Evolutionary conservation across 768 basidiomycete genomes (phyloP).

Genomic region (Kwoniella botswanensis): DNA sequence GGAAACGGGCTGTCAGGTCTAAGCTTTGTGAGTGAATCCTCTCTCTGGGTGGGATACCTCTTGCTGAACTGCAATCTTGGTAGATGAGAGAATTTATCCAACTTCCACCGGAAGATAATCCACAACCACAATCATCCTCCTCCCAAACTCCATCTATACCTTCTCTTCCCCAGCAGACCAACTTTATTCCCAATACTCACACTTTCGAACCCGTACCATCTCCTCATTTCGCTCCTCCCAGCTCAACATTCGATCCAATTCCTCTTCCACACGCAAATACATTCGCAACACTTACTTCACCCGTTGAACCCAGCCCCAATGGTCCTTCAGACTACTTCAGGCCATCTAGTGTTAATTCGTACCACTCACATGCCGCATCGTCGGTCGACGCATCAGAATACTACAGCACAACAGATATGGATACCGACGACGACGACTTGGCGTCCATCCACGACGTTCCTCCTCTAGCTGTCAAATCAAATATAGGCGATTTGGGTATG

Average conservation of each 20-base stretch:
- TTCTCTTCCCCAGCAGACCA: neutral
- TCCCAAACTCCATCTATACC: neutral
- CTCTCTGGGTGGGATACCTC: no score
- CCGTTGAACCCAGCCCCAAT: neutral
- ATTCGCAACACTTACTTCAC: conserved; percentile 1
- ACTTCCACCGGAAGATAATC: conserved; percentile 7
- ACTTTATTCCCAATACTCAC: neutral
- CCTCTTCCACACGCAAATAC: neutral
- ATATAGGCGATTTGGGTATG: conserved; percentile 20
- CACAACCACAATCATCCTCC: neutral
- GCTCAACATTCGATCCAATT: conserved; percentile 3
- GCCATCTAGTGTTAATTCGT: conserved; percentile 2
- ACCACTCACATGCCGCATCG: conserved; percentile 12
- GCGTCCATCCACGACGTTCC: conserved; percentile 13
- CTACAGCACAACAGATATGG: conserved; percentile 29
- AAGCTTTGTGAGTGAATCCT: conserved; percentile 22
- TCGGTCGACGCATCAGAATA: conserved; percentile 16
- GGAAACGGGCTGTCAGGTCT: conserved; percentile 11
- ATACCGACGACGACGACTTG: conserved; percentile 24
- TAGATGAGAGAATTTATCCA: conserved; percentile 26
- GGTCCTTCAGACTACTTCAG: conserved; percentile 2
- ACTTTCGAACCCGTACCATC: neutral
- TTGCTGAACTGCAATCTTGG: neutral
- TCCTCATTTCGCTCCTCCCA: conserved; percentile 3
- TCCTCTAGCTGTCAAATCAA: conserved; percentile 6